phyloP scores from a whole-genome alignment of 1,284 basidiomycete genomes.

The Cystobasidium pallidum region DNA sequence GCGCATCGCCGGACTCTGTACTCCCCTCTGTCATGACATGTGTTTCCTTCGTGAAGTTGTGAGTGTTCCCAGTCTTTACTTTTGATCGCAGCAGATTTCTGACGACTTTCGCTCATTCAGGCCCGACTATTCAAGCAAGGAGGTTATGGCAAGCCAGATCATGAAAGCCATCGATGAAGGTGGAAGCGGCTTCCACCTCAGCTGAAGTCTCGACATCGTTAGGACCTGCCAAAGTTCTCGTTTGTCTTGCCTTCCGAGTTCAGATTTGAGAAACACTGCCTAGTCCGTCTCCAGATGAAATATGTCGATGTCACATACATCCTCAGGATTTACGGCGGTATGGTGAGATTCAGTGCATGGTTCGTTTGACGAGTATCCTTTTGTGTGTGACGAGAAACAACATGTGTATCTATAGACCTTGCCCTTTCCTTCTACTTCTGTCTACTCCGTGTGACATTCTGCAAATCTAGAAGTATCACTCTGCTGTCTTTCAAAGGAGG shows the following conservation, averaged over 20 bases:
- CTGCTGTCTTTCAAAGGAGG: no score
- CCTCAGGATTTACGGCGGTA: no score
- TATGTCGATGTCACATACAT: no score
- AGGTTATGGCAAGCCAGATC: constrained; percentile 36
- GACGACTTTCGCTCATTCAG: not conserved
- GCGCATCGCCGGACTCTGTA: constrained; percentile 81
- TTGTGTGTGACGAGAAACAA: not conserved
- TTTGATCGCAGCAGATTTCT: not conserved
- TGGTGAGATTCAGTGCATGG: no score
- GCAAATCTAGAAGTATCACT: constrained; percentile 15
- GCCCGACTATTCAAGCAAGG: constrained; percentile 44
- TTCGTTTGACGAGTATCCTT: no score
- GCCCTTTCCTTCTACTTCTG: not conserved
- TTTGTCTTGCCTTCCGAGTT: no score
- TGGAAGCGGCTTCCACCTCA: constrained; percentile 36
- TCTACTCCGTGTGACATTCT: not conserved
- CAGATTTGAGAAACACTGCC: no score
- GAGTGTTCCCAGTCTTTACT: not conserved
- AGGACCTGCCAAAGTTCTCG: no score
- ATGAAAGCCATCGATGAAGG: constrained; percentile 41
- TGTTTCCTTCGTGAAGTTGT: constrained; percentile 66
- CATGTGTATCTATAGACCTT: not conserved
- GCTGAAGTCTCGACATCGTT: no score
- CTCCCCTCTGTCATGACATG: constrained; percentile 98
- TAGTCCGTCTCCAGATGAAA: no score